Conservation (phyloP, 1,284 basidiomycete species). For the Trichosporon ovoides region DNA sequence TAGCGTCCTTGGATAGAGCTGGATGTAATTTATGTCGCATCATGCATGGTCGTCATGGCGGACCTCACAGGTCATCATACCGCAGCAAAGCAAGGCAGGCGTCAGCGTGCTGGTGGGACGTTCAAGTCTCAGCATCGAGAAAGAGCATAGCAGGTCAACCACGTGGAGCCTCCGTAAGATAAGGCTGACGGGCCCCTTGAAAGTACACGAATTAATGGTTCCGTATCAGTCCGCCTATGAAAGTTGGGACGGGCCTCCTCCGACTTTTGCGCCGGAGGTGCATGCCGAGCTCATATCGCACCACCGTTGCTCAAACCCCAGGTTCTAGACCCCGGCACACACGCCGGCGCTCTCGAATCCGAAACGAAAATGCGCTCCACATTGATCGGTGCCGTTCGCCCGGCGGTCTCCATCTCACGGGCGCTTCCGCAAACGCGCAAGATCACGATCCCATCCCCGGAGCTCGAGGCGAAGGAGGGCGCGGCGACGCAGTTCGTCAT, state of each 20-base stretch:
- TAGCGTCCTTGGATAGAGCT: background rate
- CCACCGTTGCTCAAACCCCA: background rate
- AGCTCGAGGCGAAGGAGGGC: slow-evolving; percentile 21
- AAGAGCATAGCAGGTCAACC: too few species aligned
- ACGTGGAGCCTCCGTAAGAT: too few species aligned
- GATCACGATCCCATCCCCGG: slow-evolving; percentile 28
- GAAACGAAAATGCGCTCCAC: background rate
- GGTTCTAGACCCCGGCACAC: background rate
- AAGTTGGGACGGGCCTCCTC: background rate
- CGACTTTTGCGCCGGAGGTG: background rate
- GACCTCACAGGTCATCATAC: too few species aligned
- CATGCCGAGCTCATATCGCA: background rate
- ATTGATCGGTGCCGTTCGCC: background rate
- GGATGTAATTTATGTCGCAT: slow-evolving; percentile 7
- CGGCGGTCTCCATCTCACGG: background rate
- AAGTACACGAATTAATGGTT: background rate
- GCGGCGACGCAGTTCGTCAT: slow-evolving; percentile 21
- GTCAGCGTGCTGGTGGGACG: too few species aligned
- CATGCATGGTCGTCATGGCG: background rate
- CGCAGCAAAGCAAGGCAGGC: too few species aligned
- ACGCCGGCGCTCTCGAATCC: background rate
- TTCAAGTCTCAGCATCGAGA: too few species aligned
- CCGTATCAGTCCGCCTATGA: slow-evolving; percentile 1
- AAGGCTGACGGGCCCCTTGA: background rate
- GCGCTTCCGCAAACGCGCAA: background rate